phyloP scores from a whole-genome alignment of 2,329 filamentous ascomycete species.

The Xylaria sp. region DNA sequence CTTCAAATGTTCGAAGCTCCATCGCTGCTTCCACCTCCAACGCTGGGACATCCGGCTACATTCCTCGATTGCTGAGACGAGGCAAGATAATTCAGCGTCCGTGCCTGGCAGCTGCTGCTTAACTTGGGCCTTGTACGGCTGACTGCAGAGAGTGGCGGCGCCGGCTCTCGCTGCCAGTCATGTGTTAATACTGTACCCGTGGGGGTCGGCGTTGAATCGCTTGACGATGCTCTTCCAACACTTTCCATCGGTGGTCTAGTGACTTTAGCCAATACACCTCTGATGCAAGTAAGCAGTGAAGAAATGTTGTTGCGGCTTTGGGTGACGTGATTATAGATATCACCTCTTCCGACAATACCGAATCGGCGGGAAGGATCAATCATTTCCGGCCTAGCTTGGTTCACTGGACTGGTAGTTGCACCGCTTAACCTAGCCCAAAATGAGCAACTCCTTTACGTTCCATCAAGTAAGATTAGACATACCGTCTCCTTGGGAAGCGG shows the following conservation, averaged over 20 bases:
- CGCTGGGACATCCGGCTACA: conserved; percentile 12
- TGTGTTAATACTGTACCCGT: background rate
- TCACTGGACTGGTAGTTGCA: background rate
- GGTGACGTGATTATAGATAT: conserved; percentile 16
- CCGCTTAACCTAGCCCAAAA: conserved; percentile 1
- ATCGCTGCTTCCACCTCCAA: background rate
- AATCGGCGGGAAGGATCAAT: background rate
- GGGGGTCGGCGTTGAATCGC: conserved; percentile 6
- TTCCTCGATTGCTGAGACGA: conserved; percentile 9
- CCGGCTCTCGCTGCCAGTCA: conserved; percentile 12
- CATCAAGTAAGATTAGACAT: background rate
- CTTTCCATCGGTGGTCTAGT: conserved; percentile 1
- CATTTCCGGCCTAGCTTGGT: background rate
- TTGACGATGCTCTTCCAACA: conserved; percentile 10
- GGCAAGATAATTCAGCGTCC: background rate
- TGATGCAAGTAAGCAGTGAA: conserved; percentile 9
- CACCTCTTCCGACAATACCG: background rate
- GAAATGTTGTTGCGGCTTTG: conserved; percentile 13
- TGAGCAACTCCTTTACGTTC: background rate
- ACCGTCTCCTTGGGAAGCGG: background rate
- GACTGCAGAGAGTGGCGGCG: conserved; percentile 13
- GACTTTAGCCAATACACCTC: conserved; percentile 20
- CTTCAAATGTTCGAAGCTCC: background rate
- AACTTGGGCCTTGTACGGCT: conserved; percentile 6
- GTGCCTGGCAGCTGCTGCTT: background rate